Percentiles rank a stretch among this genome's conserved stretches.
These are phyloP conservation scores for Stephania cephalantha DNA, from an alignment of 164 flowering plant genomes.

Conservation along the genomic window DNA sequence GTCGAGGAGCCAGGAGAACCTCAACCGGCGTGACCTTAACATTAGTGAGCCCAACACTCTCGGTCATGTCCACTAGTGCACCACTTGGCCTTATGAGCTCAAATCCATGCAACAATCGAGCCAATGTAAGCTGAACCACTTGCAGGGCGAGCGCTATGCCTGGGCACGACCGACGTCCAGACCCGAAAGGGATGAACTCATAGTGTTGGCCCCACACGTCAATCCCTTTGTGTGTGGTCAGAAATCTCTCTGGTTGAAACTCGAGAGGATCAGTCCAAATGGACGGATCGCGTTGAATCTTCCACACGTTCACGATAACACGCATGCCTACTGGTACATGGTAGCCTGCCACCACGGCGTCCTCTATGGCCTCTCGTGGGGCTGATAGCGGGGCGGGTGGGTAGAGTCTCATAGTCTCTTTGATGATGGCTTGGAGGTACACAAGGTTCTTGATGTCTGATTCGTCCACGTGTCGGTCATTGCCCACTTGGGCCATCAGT, in stretches of 20 bases:
- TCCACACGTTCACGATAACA: conserved; percentile 30
- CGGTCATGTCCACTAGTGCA: conserved; percentile 21
- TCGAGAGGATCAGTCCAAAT: conserved; percentile 28
- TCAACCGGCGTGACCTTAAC: conserved; percentile 4
- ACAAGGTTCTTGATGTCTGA: conserved; percentile 23
- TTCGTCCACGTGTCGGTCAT: conserved; percentile 22
- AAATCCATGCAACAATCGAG: conserved; percentile 26
- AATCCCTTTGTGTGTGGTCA: conserved; percentile 10
- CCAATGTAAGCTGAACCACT: conserved; percentile 19
- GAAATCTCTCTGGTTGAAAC: conserved; percentile 34
- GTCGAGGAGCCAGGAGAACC: conserved; percentile 24
- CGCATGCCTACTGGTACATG: conserved; percentile 23
- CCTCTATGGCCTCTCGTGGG: conserved; percentile 21
- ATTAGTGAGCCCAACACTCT: conserved; percentile 13
- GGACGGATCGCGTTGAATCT: conserved; percentile 31
- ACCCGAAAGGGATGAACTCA: conserved; percentile 27
- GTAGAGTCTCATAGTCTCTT: conserved; percentile 19
- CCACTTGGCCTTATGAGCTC: conserved; percentile 9
- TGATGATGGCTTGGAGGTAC: conserved; percentile 26
- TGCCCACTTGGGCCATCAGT: conserved; percentile 21
- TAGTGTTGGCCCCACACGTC: conserved; percentile 17
- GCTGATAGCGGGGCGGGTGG: conserved; percentile 18
- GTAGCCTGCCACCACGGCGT: conserved; percentile 24
- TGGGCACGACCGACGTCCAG: conserved; percentile 28
- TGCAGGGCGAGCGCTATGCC: conserved; percentile 18